phyloP scores from a whole-genome alignment of 768 basidiomycete genomes.

The Russula sp. region DNA sequence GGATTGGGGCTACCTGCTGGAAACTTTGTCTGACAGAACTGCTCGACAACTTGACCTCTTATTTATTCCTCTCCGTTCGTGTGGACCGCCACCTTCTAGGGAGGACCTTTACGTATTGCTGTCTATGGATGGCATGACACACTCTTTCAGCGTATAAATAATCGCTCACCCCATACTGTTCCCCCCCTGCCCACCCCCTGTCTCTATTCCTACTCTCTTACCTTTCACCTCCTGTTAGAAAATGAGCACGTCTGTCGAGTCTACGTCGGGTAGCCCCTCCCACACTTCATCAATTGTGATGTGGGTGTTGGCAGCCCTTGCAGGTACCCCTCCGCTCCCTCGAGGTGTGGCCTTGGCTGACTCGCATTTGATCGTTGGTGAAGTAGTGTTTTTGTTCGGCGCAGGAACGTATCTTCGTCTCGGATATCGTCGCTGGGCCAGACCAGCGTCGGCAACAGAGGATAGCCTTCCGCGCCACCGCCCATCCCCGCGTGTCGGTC shows the following conservation, averaged over 20 bases:
- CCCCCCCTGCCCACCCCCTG: not conserved
- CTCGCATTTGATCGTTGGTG: not conserved
- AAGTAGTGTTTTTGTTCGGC: constrained; percentile 5
- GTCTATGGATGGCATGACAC: too few relatives aligned
- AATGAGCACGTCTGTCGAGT: not conserved
- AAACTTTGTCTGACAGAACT: too few relatives aligned
- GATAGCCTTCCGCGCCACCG: not conserved
- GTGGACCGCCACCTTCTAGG: too few relatives aligned
- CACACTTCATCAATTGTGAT: not conserved
- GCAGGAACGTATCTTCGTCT: not conserved
- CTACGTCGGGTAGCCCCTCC: not conserved
- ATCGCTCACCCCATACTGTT: not conserved
- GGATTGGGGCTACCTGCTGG: too few relatives aligned
- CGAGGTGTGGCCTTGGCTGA: not conserved
- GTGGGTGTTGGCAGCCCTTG: not conserved
- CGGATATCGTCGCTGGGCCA: not conserved
- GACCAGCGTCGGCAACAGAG: not conserved
- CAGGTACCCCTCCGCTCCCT: not conserved
- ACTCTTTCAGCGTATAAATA: too few relatives aligned
- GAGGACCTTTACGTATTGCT: too few relatives aligned
- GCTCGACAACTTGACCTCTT: too few relatives aligned
- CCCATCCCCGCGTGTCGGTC: not conserved
- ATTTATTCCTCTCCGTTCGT: too few relatives aligned
- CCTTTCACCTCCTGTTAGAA: not conserved
- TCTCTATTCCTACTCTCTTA: not conserved